phyloP scores from a whole-genome alignment of 768 basidiomycete genomes.

The Tephrocybe sp. region DNA sequence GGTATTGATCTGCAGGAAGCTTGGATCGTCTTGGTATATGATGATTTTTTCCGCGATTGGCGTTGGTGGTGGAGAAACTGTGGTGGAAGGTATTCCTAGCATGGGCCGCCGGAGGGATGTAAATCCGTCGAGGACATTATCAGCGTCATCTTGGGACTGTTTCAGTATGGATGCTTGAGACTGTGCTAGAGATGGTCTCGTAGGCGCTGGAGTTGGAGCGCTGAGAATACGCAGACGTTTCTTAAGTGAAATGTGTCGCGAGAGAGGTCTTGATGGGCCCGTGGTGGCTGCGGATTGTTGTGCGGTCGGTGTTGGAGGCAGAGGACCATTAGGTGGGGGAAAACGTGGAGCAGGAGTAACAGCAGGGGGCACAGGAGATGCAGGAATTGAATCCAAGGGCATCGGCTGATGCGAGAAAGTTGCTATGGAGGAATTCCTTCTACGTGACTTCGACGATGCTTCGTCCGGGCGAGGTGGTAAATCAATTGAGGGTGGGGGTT shows the following conservation, averaged over 20 bases:
- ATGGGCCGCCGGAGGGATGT: conserved; percentile 6
- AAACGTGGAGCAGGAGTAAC: conserved; percentile 10
- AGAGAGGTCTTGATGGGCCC: conserved; percentile 37
- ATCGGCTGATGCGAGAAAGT: conserved; percentile 21
- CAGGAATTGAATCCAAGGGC: conserved; percentile 40
- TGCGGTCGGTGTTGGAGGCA: conserved; percentile 16
- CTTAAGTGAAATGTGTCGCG: conserved; percentile 46
- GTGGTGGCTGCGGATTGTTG: conserved; percentile 27
- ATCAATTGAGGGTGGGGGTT: conserved; percentile 55
- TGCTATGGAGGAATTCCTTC: conserved; percentile 35
- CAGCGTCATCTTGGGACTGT: not conserved
- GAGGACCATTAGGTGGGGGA: conserved; percentile 17
- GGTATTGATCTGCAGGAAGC: conserved; percentile 56
- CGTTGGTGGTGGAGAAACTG: conserved; percentile 34
- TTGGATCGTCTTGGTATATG: conserved; percentile 47
- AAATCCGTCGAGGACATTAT: not conserved
- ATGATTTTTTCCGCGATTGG: conserved; percentile 69
- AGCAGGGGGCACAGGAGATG: conserved; percentile 38
- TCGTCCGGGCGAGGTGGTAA: conserved; percentile 74
- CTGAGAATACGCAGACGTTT: conserved; percentile 69
- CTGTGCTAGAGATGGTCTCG: conserved; percentile 20
- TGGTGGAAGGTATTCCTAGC: not conserved
- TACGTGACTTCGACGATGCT: conserved; percentile 26
- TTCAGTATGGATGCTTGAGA: conserved; percentile 13
- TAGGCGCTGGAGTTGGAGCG: conserved; percentile 41